Base-by-base conservation (phyloP, 2,329 filamentous ascomycete genomes). In the Beauveria scarabaeidicola region DNA sequence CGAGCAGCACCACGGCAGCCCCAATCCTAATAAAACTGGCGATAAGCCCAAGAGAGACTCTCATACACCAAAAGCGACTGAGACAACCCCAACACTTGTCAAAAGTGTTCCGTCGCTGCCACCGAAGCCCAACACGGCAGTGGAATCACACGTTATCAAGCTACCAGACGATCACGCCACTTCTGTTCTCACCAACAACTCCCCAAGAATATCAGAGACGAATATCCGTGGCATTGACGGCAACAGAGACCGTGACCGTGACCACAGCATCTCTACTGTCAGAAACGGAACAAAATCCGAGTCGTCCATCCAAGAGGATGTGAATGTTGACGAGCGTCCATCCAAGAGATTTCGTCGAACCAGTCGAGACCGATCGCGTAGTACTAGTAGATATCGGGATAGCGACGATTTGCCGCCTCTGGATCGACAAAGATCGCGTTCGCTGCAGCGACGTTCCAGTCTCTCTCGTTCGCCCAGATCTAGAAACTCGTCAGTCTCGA, bases 281-380 rank as follows among this genome's bases (percentile, higher is more conserved):
- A 44, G 50, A 38, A 19, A 53, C 3, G 29, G 29, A 41, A 53
- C 41, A 8, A 52, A 29, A 17, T 52, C 41, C 5, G 57, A 47
- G 11, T 53, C 57, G 9, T 43, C 48, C 9, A 41, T 23, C 13
- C 48, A 25, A 27, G 48, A 59, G 5, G 50, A 41, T 19, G 27
- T 17, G 27, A 19, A 52, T 4, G 29, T 15, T 3, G 51, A 51
- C 15, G 48, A 53, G 11, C 43, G 58, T 1, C 58, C 51, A 17
- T 3, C 6, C 8, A 60, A 55, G 10, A 29, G 58, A 13, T 36
- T 41, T 9, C 51, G 58, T 17, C 51, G 51, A 3, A 23, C 10
- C n/a, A 61, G 53, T 19, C 46, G 59, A 8, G 60, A 58, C n/a
- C 41, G 50, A 21, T 46, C 43, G 17, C 54, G 36, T 21, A 61